Evolutionary conservation across 495 filamentous ascomycete species (phyloP).

Genomic region (Xylaria cubensis): DNA sequence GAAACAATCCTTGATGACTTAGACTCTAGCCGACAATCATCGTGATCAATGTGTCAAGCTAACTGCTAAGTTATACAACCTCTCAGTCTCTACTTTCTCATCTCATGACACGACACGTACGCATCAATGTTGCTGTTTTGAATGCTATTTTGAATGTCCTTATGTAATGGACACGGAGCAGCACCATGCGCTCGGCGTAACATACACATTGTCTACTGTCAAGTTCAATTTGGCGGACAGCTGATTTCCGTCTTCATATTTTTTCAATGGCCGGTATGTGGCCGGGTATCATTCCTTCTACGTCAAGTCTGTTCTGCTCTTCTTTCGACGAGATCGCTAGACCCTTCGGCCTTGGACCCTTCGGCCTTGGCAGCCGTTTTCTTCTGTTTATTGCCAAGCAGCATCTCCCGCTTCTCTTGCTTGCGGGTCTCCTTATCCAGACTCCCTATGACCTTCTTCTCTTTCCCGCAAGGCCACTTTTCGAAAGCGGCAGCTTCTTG

Average conservation of each 20-base stretch:
- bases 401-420: slow-evolving; percentile 53
- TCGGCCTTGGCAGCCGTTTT: slow-evolving; percentile 22
- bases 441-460: slow-evolving; percentile 54
- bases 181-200: too few relatives aligned
- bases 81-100: too few relatives aligned
- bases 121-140: too few relatives aligned
- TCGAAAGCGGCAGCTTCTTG: slow-evolving; percentile 74
- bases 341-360: background rate
- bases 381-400: slow-evolving; percentile 41
- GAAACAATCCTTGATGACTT: too few relatives aligned
- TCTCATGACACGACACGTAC: too few relatives aligned
- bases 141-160: too few relatives aligned
- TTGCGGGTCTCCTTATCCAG: slow-evolving; percentile 60
- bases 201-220: too few relatives aligned
- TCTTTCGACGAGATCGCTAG: slow-evolving; percentile 9
- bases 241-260: background rate
- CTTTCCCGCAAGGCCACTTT: slow-evolving; percentile 63
- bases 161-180: too few relatives aligned
- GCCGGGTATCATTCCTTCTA: slow-evolving; percentile 19
- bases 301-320: slow-evolving; percentile 13
- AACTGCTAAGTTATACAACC: too few relatives aligned
- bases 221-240: too few relatives aligned
- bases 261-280: slow-evolving; percentile 2
- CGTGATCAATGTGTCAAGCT: too few relatives aligned
- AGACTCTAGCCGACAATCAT: too few relatives aligned